Evolutionary conservation across 805 yeast species (phyloP).

Genomic region (Yarrowia sp.): DNA sequence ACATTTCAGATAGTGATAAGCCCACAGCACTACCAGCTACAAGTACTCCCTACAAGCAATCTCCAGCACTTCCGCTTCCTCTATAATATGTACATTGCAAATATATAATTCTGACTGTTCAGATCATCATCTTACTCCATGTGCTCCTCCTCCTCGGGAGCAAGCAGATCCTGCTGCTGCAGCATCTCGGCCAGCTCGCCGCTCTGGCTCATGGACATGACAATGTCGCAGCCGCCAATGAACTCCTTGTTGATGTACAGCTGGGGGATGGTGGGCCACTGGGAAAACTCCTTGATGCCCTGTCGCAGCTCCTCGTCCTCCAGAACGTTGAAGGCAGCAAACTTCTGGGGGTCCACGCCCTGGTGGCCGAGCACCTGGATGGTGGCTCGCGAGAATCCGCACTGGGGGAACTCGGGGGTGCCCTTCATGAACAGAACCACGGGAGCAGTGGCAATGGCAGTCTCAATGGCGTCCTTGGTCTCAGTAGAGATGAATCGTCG

Average conservation of each 20-base stretch:
- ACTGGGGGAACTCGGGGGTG: constrained; percentile 95
- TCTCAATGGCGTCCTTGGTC: constrained; percentile 81
- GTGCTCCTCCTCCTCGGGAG: constrained; percentile 65
- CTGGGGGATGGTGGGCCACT: constrained; percentile 99
- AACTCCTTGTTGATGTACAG: constrained; percentile 87
- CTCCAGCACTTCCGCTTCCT: not conserved
- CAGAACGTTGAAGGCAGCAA: constrained; percentile 95
- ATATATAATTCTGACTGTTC: constrained; percentile 12
- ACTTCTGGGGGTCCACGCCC: constrained; percentile 95
- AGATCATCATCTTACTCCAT: constrained; percentile 2
- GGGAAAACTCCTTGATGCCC: constrained; percentile 92
- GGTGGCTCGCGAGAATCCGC: constrained; percentile 96
- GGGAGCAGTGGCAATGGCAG: constrained; percentile 86
- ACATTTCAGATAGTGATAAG: no score
- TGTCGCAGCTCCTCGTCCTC: constrained; percentile 94
- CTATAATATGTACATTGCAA: constrained; percentile 38
- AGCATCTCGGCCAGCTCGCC: constrained; percentile 91
- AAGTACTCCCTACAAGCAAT: no score
- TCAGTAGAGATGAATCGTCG: constrained; percentile 72
- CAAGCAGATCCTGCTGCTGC: constrained; percentile 77
- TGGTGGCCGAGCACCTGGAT: constrained; percentile 92
- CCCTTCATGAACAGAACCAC: constrained; percentile 99
- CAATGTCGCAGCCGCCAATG: constrained; percentile 96
- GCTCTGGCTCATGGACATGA: constrained; percentile 80
- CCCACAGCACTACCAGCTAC: no score